Evolutionary conservation across 352 stramenopile genomes (phyloP).

Genomic region (Blastocystis sp.): DNA sequence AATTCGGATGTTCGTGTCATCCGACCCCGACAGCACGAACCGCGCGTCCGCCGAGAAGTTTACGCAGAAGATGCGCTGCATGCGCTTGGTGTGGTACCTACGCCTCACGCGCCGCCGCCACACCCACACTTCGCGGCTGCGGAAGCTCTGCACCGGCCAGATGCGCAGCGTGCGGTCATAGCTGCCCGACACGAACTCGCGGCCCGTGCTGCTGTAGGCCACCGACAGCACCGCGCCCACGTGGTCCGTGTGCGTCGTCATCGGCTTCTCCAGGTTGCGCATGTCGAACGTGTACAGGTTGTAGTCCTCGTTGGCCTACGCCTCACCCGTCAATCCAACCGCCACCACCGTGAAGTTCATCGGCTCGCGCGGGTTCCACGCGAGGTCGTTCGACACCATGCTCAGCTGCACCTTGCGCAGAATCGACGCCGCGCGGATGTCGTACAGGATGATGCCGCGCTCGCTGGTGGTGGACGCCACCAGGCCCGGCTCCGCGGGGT

Average conservation of each 20-base stretch:
- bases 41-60: conserved; percentile 84
- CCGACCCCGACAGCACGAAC: conserved; percentile 94
- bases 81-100: conserved; percentile 94
- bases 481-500: conserved; percentile 89
- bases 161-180: conserved; percentile 98
- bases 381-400: conserved; percentile 94
- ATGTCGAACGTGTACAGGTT: conserved; percentile 99
- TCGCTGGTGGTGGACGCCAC: conserved; percentile 91
- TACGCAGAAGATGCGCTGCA: conserved; percentile 91
- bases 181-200: conserved; percentile 93
- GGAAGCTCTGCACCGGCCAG: conserved; percentile 84
- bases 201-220: conserved; percentile 91
- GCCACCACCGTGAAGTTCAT: conserved; percentile 92
- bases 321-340: conserved; percentile 71
- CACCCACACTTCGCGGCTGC: conserved; percentile 79
- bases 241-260: conserved; percentile 95
- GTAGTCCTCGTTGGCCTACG: conserved; percentile 92
- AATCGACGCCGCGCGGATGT: conserved; percentile 82
- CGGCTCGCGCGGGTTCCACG: conserved; percentile 97
- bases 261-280: conserved; percentile 86
- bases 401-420: conserved; percentile 91
- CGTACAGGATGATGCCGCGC: conserved; percentile 85
- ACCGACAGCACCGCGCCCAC: conserved; percentile 94
- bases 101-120: background rate
- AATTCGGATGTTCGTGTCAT: conserved; percentile 97